phyloP scores from a whole-genome alignment of 2,329 filamentous ascomycete species.

The Mycogone perniciosa region DNA sequence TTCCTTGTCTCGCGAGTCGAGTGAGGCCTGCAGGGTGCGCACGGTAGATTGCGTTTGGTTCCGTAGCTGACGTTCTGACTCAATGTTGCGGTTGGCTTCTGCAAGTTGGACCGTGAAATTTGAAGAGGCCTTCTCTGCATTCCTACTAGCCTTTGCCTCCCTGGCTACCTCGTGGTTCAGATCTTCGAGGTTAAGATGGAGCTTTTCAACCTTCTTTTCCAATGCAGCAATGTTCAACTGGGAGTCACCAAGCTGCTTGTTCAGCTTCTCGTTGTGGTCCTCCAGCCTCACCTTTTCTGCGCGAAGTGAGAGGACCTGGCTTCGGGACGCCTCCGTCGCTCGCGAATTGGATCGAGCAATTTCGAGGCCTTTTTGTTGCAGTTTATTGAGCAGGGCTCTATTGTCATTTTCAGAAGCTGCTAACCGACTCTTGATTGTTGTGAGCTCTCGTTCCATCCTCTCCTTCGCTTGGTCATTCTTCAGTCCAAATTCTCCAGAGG shows the following conservation, averaged over 20 bases:
- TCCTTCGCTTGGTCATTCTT: conserved; percentile 94
- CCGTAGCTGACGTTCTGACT: conserved; percentile 81
- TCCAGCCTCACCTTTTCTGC: conserved; percentile 78
- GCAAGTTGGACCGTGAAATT: conserved; percentile 75
- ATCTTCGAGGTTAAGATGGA: conserved; percentile 82
- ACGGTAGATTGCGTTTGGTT: conserved; percentile 80
- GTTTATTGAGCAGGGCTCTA: conserved; percentile 86
- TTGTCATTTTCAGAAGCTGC: conserved; percentile 95
- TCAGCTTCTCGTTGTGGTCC: conserved; percentile 72
- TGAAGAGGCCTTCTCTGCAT: conserved; percentile 82
- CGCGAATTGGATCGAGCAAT: conserved; percentile 86
- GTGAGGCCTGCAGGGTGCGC: conserved; percentile 68
- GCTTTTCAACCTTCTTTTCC: conserved; percentile 91
- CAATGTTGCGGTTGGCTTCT: conserved; percentile 81
- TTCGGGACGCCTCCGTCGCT: conserved; percentile 75
- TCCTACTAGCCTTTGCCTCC: conserved; percentile 83
- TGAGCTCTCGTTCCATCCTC: conserved; percentile 81
- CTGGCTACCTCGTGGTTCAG: conserved; percentile 85
- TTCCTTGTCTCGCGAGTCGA: conserved; percentile 77
- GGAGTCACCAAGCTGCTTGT: conserved; percentile 78
- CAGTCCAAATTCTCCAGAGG: conserved; percentile 82
- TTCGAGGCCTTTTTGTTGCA: conserved; percentile 95
- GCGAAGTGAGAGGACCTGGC: conserved; percentile 68
- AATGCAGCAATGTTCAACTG: conserved; percentile 76
- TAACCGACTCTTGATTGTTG: conserved; percentile 83